Base-by-base conservation (phyloP, 2,329 filamentous ascomycete genomes). In the Huntiella bhutanensis region DNA sequence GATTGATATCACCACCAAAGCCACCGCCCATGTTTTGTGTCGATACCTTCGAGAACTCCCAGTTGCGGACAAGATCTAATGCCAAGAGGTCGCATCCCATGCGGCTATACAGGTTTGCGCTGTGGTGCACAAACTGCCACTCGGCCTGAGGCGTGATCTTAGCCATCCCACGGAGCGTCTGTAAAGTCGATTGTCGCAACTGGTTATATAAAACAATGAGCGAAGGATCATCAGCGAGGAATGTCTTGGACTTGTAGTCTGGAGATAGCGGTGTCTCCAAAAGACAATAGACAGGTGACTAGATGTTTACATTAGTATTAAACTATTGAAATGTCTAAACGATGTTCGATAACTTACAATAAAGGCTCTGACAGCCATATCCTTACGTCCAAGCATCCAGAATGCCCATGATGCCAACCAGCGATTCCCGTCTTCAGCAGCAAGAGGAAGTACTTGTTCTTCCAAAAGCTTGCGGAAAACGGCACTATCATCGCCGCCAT, bases 361-460 rank as follows among this genome's bases (percentile, higher is more conserved):
- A 3, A 98, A 66, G 5, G 81, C 77, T 45, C 83, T 75, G 5
- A 95, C 85, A 4, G 88, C 82, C 68, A 86, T 82, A 53, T 92
- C 82, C 50, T 79, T 75, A 51, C 82, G 73, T 34, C 77, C 77
- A 4, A 96, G 69, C 70, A 94, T 83, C 80, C 85, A 93, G 58
- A 94, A 94, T 2, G 84, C 83, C 91, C 91, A 98, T 0, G 82
- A 91, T 8, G 87, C 83, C 49, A 94, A 73, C 88, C 91, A 98
- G 48, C 88, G 73, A 57, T 98, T 88, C 2, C 85, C 85, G 52
- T 88, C 78, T 36, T 77, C 71, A 0, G 82, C 77, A 13, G 91
- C 91, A 51, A 82, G 64, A 0, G 77, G 73, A 0, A 96, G 67
- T 1, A 96, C 74, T 51, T 80, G 82, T 8, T 93, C 82, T 55